Base-by-base conservation (phyloP, 179 eudicot genomes). In the Spinacia oleracea region DNA sequence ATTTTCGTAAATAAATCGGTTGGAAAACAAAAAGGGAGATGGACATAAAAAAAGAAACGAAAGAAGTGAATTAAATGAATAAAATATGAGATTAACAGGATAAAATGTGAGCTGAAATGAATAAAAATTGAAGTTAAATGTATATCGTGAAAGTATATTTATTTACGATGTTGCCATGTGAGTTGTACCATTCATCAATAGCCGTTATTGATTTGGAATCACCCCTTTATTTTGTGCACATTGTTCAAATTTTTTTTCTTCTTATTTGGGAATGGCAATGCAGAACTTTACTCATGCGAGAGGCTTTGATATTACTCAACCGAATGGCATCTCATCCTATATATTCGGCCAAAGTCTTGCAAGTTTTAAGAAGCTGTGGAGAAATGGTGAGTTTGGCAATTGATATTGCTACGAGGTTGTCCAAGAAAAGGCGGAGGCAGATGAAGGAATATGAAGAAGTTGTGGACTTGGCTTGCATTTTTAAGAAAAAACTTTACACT, bases 271-370 rank as follows among this genome's bases (percentile, higher is more conserved):
- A 23, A 64, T 55, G 35, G 35, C 16, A 71, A 25, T 71, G 82
- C 93, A 95, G 97, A 86, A 85, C 91, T 71, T 89, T 95, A 91
- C 91, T 95, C 45, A 82, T 93, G 48, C 88, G 95, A 18, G 97
- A 95, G 84, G 90, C 91, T 31, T 86, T 95, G 67, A 93, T 89
- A 74, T 81, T 95, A 70, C 85, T 95, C 70, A 95, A 95, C 81
- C 89, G 97, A 81, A 88, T 93, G 18, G 95, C 87, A 10, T 90
- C 94, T 38, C 91, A 88, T 84, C 90, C 93, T n/a, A 82, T 84
- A 65, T 90, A 83, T 80, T 90, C 97, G 1, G 25, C 79, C 65
- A 78, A 86, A 2, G 92, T 90, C 56, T 80, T 91, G 81, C 86
- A 86, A 79, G 86, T 86, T 43, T 74, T 91, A 83, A 91, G 90